These are phyloP conservation scores for Nicotiana sylvestris DNA, from an alignment of 257 asterid genomes.

Conservation along the genomic window DNA sequence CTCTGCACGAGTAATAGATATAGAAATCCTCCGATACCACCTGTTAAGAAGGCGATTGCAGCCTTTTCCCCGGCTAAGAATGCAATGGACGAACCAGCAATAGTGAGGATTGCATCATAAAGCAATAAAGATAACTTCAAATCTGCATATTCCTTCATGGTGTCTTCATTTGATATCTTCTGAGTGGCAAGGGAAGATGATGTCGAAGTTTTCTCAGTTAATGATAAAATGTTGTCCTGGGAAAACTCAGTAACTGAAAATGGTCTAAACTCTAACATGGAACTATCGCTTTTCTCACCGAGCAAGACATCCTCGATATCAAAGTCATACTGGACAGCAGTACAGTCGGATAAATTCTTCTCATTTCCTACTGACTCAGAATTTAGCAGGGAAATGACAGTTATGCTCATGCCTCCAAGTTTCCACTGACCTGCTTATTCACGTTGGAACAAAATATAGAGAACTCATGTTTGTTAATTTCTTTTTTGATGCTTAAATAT, in stretches of 20 bases:
- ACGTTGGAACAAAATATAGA: slow-evolving; percentile 5
- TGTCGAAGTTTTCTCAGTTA: slow-evolving; percentile 9
- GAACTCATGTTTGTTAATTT: neutral
- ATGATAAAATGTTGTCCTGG: slow-evolving; percentile 23
- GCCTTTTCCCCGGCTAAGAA: slow-evolving; percentile 42
- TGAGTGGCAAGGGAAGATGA: slow-evolving; percentile 18
- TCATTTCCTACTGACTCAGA: slow-evolving; percentile 23
- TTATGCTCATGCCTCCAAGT: slow-evolving; percentile 49
- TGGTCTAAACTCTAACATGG: slow-evolving; percentile 74
- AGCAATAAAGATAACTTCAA: slow-evolving; percentile 62
- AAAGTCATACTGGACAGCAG: slow-evolving; percentile 45
- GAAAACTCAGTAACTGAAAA: slow-evolving; percentile 42
- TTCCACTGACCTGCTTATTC: slow-evolving; percentile 73
- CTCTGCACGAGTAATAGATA: slow-evolving; percentile 64
- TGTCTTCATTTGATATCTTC: slow-evolving; percentile 43
- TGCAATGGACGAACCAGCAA: slow-evolving; percentile 51
- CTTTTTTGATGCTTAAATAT: neutral
- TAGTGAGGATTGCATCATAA: slow-evolving; percentile 52
- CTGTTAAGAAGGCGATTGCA: slow-evolving; percentile 51
- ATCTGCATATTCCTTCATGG: slow-evolving; percentile 78
- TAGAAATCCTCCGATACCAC: slow-evolving; percentile 67
- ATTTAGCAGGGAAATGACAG: slow-evolving; percentile 25
- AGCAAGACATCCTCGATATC: slow-evolving; percentile 58
- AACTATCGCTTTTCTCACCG: slow-evolving; percentile 63
- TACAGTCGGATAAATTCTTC: slow-evolving; percentile 18